Evolutionary conservation across 495 filamentous ascomycete species (phyloP).

Genomic region (Trichoderma erinaceum): DNA sequence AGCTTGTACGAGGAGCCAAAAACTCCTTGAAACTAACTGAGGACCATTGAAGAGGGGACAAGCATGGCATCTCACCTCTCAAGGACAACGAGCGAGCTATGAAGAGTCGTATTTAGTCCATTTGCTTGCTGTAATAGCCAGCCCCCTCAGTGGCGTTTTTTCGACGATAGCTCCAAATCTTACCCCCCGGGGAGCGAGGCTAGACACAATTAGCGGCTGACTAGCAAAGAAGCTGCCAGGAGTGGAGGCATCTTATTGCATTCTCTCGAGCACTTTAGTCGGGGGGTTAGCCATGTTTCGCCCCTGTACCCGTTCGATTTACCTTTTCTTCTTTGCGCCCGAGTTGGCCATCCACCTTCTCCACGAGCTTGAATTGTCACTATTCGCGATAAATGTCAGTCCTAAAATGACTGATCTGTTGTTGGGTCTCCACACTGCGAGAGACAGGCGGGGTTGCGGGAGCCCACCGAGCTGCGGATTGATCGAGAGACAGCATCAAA

Average conservation of each 20-base stretch:
- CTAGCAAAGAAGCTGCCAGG: not conserved
- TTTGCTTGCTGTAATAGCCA: not conserved
- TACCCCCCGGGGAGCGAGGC: not conserved
- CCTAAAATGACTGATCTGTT: conserved; percentile 1
- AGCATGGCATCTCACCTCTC: not conserved
- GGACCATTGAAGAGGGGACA: not conserved
- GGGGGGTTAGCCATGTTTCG: not conserved
- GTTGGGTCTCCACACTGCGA: not conserved
- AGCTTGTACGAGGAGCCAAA: not conserved
- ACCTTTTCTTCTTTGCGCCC: not conserved
- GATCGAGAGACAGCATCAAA: not conserved
- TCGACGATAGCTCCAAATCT: conserved; percentile 2
- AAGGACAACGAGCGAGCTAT: not conserved
- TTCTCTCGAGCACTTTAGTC: not conserved
- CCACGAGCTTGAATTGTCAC: not conserved
- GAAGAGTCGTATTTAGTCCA: not conserved
- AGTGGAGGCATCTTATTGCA: not conserved
- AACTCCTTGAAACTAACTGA: not conserved
- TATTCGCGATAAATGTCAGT: not conserved
- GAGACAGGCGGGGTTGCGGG: not conserved
- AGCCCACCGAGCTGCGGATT: not conserved
- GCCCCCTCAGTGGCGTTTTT: not conserved
- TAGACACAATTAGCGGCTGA: not conserved
- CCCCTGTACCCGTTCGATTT: conserved; percentile 6
- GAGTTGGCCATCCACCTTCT: not conserved